Evolutionary conservation across 2,329 filamentous ascomycete species (phyloP).

Genomic region (Xylaria hypoxylon): DNA sequence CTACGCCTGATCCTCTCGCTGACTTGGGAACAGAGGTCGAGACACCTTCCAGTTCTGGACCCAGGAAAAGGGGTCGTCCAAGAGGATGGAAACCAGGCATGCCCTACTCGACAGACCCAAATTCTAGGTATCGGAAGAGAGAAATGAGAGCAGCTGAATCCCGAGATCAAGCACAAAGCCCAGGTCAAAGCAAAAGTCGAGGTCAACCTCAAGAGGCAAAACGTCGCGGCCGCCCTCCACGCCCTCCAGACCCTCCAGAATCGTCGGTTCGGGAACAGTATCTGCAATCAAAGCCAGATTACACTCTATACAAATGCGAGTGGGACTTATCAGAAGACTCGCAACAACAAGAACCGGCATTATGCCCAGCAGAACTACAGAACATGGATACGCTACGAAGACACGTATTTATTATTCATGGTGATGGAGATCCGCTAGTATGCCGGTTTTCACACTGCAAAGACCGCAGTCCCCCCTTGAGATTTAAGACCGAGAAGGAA

Average conservation of each 20-base stretch:
- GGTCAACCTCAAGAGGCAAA: slow-evolving; percentile 48
- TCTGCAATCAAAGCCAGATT: slow-evolving; percentile 56
- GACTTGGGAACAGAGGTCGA: slow-evolving; percentile 25
- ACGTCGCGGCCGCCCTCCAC: slow-evolving; percentile 58
- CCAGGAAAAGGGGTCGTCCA: slow-evolving; percentile 59
- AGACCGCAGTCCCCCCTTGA: slow-evolving; percentile 35
- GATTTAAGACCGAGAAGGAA: slow-evolving; percentile 44
- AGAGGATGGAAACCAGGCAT: slow-evolving; percentile 59
- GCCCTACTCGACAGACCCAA: slow-evolving; percentile 45
- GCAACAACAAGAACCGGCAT: slow-evolving; percentile 32
- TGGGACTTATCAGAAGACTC: slow-evolving; percentile 57
- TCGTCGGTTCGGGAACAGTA: slow-evolving; percentile 58
- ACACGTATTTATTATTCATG: slow-evolving; percentile 66
- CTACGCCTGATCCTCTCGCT: slow-evolving; percentile 23
- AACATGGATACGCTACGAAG: slow-evolving; percentile 69
- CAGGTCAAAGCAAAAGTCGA: slow-evolving; percentile 11
- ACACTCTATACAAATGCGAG: slow-evolving; percentile 68
- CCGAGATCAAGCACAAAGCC: slow-evolving; percentile 6
- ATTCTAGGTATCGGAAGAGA: slow-evolving; percentile 37
- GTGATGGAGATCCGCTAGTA: slow-evolving; percentile 37
- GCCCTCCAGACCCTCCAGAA: slow-evolving; percentile 52
- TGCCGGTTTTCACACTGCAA: slow-evolving; percentile 59
- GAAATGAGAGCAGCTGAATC: slow-evolving; percentile 27
- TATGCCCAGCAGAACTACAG: slow-evolving; percentile 69
- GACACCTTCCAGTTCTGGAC: slow-evolving; percentile 36